These are phyloP conservation scores for Tulasnella sp. DNA, from an alignment of 768 basidiomycete species.

Conservation along the genomic window DNA sequence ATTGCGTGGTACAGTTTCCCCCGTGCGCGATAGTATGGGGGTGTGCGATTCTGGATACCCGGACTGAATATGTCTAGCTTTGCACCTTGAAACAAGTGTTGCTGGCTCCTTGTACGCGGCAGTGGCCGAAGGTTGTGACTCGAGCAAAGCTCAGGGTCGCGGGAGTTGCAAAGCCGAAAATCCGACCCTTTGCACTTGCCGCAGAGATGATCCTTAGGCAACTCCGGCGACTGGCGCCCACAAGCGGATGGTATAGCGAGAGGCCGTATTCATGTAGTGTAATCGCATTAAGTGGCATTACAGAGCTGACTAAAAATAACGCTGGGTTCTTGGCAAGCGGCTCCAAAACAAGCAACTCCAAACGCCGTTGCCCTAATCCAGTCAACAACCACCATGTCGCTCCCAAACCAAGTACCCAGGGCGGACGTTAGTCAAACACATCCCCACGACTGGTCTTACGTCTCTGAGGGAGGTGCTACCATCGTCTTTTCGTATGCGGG, in stretches of 20 bases:
- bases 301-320: background rate
- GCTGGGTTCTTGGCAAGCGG: background rate
- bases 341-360: background rate
- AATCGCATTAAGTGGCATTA: background rate
- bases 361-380: background rate
- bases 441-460: constrained; percentile 65
- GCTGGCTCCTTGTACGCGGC: background rate
- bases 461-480: constrained; percentile 90
- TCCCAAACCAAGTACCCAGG: background rate
- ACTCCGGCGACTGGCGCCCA: too few relatives aligned
- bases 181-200: background rate
- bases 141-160: background rate
- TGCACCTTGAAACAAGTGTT: background rate
- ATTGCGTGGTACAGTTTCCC: background rate
- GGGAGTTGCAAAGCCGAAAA: background rate
- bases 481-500: constrained; percentile 83
- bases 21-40: background rate
- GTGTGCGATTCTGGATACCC: background rate
- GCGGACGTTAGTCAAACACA: background rate
- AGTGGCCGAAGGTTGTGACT: background rate
- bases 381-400: background rate
- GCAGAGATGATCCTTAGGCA: too few relatives aligned
- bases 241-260: too few relatives aligned
- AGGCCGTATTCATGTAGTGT: background rate
- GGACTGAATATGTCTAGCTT: background rate